These are phyloP conservation scores for Sistotremastrum suecicum DNA, from an alignment of 768 basidiomycete species.

Conservation along the genomic window DNA sequence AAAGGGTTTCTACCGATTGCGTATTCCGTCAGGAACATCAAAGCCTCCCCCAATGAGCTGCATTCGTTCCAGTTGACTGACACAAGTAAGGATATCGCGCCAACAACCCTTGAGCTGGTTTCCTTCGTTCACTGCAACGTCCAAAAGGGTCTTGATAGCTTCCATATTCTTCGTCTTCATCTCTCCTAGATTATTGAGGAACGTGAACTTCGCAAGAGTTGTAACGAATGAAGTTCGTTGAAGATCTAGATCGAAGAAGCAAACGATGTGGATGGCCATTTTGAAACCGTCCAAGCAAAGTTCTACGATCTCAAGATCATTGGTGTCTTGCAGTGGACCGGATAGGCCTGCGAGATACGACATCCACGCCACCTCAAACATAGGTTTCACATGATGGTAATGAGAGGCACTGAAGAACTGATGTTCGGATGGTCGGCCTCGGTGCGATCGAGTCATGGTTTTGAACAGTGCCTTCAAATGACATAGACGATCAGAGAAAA, in stretches of 20 bases:
- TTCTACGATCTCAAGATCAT: constrained; percentile 85
- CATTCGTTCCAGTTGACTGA: constrained; percentile 98
- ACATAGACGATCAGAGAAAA: constrained; percentile 5
- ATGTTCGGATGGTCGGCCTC: constrained; percentile 62
- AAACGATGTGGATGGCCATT: constrained; percentile 90
- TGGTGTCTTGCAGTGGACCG: constrained; percentile 86
- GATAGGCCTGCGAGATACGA: constrained; percentile 93
- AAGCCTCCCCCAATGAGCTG: constrained; percentile 88
- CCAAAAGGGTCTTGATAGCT: constrained; percentile 88
- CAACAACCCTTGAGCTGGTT: constrained; percentile 92
- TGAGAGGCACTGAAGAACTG: constrained; percentile 96
- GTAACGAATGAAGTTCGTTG: constrained; percentile 99
- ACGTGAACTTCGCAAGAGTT: constrained; percentile 92
- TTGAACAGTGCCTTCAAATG: constrained; percentile 65
- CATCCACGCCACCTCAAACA: constrained; percentile 99
- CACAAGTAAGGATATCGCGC: constrained; percentile 93
- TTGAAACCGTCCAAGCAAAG: constrained; percentile 93
- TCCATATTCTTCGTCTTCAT: constrained; percentile 99
- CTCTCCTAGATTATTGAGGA: constrained; percentile 93
- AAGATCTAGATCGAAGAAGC: constrained; percentile 92
- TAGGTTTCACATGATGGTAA: constrained; percentile 90
- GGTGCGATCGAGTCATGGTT: constrained; percentile 83
- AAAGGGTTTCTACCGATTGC: constrained; percentile 53
- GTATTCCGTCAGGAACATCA: constrained; percentile 64
- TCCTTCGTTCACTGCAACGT: constrained; percentile 93